Percentiles rank a stretch among this genome's conserved stretches.
Evolutionary conservation across 2,329 filamentous ascomycete genomes (phyloP).

Genomic region (Polytolypa hystricis): DNA sequence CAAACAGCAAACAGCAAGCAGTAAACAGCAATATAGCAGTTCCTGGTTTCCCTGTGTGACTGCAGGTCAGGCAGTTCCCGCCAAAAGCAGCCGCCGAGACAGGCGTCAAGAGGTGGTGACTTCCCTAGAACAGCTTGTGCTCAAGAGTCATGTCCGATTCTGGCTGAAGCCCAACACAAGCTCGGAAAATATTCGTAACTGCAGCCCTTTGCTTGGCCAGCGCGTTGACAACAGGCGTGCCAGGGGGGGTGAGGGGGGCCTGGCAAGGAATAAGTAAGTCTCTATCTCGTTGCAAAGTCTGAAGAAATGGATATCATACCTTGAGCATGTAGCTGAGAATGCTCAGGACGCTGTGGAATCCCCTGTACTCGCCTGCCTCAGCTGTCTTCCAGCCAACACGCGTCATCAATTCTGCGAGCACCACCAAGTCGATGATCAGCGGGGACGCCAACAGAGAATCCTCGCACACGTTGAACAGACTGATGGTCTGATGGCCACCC

Average conservation of each 20-base stretch:
- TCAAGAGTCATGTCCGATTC: slow-evolving; percentile 98
- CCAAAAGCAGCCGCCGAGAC: too few species aligned
- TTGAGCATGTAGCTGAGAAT: slow-evolving; percentile 98
- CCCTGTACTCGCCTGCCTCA: slow-evolving; percentile 62
- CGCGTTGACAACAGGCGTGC: slow-evolving; percentile 90
- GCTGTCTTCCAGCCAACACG: slow-evolving; percentile 81
- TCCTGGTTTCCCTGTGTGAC: too few species aligned
- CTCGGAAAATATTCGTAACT: slow-evolving; percentile 96
- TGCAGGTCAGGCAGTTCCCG: too few species aligned
- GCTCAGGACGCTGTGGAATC: slow-evolving; percentile 94
- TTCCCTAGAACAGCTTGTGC: slow-evolving; percentile 87
- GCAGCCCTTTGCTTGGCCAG: slow-evolving; percentile 92
- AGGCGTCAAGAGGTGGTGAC: background rate
- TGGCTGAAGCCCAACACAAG: slow-evolving; percentile 89
- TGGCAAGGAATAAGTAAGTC: slow-evolving; percentile 27
- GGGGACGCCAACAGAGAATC: slow-evolving; percentile 93
- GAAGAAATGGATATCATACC: too few species aligned
- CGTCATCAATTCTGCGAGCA: slow-evolving; percentile 96
- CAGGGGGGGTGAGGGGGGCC: slow-evolving; percentile 86
- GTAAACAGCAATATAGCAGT: too few species aligned
- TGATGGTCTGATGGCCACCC: slow-evolving; percentile 96
- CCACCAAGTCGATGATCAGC: slow-evolving; percentile 89
- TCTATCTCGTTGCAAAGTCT: too few species aligned
- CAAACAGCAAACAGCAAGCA: too few species aligned
- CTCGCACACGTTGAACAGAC: slow-evolving; percentile 97